Percentiles rank a stretch among this genome's conserved stretches.
These are phyloP conservation scores for Vanrija sp. DNA, from an alignment of 1,284 basidiomycete species.

Conservation along the genomic window DNA sequence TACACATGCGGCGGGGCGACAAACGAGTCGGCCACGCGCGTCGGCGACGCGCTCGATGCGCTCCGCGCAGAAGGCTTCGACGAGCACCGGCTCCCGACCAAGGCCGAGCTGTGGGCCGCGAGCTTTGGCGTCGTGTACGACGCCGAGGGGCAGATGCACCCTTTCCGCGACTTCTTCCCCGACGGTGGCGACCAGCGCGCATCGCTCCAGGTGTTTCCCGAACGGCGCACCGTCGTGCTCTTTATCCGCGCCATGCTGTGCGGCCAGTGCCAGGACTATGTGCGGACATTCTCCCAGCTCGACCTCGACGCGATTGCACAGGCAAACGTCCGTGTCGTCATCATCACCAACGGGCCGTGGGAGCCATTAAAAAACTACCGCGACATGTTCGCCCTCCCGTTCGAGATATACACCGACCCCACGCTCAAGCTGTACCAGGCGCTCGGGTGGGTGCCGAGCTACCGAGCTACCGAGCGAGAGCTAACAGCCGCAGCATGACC, in stretches of 20 bases:
- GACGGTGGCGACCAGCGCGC: too few relatives aligned
- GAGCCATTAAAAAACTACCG: conserved; percentile 45
- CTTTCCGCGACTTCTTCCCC: too few relatives aligned
- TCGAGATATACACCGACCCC: conserved; percentile 43
- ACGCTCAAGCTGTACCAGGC: not conserved
- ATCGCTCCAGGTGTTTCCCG: too few relatives aligned
- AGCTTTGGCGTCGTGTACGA: too few relatives aligned
- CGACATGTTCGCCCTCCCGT: conserved; percentile 42
- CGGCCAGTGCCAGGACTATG: conserved; percentile 45
- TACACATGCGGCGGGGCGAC: too few relatives aligned
- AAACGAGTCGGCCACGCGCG: too few relatives aligned
- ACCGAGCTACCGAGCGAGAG: not conserved
- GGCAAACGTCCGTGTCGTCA: conserved; percentile 35
- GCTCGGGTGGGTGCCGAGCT: not conserved
- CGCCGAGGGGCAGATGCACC: too few relatives aligned
- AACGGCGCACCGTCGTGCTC: conserved; percentile 31
- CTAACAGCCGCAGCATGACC: not conserved
- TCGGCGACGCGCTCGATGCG: too few relatives aligned
- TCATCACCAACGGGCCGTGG: conserved; percentile 45
- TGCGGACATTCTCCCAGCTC: conserved; percentile 30
- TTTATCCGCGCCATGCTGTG: conserved; percentile 45
- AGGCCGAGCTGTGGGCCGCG: too few relatives aligned
- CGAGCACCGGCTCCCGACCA: too few relatives aligned
- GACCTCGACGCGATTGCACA: conserved; percentile 37
- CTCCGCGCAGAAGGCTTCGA: too few relatives aligned